Evolutionary conservation across 768 basidiomycete genomes (phyloP).

Genomic region (Hysterangium stoloniferum): DNA sequence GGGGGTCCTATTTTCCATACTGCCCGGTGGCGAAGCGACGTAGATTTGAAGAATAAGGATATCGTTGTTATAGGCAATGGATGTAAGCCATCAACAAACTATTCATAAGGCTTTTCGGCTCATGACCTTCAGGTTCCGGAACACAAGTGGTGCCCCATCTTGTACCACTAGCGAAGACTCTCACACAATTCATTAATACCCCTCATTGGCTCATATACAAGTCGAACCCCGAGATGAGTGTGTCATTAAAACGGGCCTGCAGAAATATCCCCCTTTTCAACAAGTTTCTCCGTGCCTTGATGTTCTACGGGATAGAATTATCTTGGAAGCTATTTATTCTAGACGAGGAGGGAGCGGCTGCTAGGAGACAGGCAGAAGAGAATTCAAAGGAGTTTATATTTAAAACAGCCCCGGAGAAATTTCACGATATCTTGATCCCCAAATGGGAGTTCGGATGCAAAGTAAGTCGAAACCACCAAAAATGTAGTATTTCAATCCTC

Average conservation of each 20-base stretch:
- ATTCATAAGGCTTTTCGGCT: background rate
- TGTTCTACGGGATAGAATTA: background rate
- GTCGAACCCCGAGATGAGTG: background rate
- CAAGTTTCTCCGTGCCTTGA: background rate
- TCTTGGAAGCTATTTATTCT: background rate
- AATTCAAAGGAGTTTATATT: constrained; percentile 23
- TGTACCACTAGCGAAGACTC: constrained; percentile 2
- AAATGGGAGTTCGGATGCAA: constrained; percentile 18
- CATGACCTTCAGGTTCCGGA: constrained; percentile 9
- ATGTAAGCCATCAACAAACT: constrained; percentile 10
- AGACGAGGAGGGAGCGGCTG: background rate
- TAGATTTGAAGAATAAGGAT: constrained; percentile 16
- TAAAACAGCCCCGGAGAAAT: constrained; percentile 17
- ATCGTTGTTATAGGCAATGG: constrained; percentile 22
- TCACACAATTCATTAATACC: constrained; percentile 18
- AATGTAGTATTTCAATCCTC: no score
- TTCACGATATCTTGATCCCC: constrained; percentile 16
- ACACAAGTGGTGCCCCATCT: constrained; percentile 18
- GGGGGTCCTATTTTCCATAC: constrained; percentile 18
- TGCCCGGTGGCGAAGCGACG: constrained; percentile 15
- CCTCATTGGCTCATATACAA: constrained; percentile 16
- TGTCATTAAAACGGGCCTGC: constrained; percentile 4
- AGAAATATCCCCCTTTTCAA: constrained; percentile 11
- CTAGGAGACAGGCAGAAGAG: constrained; percentile 5
- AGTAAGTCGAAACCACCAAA: no score